Conservation (phyloP, 2,329 filamentous ascomycete species). For the Aureobasidium sp. region DNA sequence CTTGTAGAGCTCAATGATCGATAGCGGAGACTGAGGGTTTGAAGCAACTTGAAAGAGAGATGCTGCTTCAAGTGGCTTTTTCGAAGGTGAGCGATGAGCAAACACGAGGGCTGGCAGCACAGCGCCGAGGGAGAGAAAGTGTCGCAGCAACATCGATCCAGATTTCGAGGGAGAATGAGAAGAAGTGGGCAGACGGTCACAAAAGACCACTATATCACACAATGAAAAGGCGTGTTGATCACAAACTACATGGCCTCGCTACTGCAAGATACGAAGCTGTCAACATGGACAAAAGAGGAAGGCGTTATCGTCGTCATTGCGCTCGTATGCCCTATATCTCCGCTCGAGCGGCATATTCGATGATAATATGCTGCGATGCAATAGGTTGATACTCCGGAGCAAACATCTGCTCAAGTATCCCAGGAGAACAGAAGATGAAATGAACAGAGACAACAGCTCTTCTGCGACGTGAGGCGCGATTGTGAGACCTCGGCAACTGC, state of each 20-base stretch:
- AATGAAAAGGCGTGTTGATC: neutral
- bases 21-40: conserved; percentile 31
- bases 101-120: neutral
- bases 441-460: neutral
- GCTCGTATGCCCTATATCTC: neutral
- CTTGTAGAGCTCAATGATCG: conserved; percentile 61
- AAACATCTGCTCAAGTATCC: neutral
- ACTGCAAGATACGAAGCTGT: neutral
- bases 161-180: neutral
- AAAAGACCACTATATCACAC: neutral
- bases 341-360: neutral
- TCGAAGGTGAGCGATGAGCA: neutral
- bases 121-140: neutral
- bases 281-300: conserved; percentile 1
- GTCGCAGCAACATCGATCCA: neutral
- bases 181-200: neutral
- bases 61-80: neutral
- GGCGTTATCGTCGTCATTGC: neutral
- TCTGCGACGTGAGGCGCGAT: neutral
- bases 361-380: no score
- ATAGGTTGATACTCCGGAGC: no score
- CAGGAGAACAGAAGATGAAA: neutral
- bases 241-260: neutral
- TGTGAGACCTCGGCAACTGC: neutral
- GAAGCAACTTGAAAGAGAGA: conserved; percentile 7